Percentiles rank a stretch among this genome's conserved stretches.
These are phyloP conservation scores for Gentiana macrophylla DNA, from an alignment of 257 asterid genomes.

Conservation along the genomic window DNA sequence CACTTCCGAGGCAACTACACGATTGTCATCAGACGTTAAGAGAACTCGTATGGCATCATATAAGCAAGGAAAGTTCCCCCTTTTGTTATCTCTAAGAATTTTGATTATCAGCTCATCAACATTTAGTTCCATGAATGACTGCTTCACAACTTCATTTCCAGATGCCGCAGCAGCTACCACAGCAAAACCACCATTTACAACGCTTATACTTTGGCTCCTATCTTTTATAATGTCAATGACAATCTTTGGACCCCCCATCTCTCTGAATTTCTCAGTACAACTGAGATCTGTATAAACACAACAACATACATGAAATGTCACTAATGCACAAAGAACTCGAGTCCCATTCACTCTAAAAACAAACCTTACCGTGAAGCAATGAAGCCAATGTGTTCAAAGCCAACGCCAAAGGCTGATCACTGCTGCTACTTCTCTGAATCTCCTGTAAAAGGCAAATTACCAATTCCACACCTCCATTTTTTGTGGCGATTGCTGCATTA, in stretches of 20 bases:
- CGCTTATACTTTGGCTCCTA: conserved; percentile 34
- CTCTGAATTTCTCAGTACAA: conserved; percentile 62
- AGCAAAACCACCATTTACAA: conserved; percentile 61
- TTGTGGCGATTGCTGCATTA: conserved; percentile 62
- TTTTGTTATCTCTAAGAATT: conserved; percentile 45
- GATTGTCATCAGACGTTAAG: conserved; percentile 78
- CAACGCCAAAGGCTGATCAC: conserved; percentile 33
- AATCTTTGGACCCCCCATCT: conserved; percentile 54
- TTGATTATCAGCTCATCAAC: conserved; percentile 60
- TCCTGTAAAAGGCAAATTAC: conserved; percentile 37
- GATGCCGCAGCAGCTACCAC: conserved; percentile 86
- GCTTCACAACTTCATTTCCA: conserved; percentile 87
- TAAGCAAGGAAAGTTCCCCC: conserved; percentile 47
- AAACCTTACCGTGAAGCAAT: conserved; percentile 54
- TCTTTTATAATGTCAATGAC: conserved; percentile 39
- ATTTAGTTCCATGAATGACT: conserved; percentile 72
- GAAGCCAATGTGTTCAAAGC: conserved; percentile 61
- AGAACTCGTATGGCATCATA: conserved; percentile 71
- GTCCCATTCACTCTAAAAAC: no score
- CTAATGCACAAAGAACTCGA: no score
- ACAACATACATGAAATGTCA: no score
- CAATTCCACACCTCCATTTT: conserved; percentile 64
- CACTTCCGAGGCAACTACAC: conserved; percentile 90
- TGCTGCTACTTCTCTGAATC: conserved; percentile 26
- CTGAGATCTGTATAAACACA: conserved; percentile 58